Evolutionary conservation across 2,329 filamentous ascomycete genomes (phyloP).

Genomic region (Fusarium veterinarium): DNA sequence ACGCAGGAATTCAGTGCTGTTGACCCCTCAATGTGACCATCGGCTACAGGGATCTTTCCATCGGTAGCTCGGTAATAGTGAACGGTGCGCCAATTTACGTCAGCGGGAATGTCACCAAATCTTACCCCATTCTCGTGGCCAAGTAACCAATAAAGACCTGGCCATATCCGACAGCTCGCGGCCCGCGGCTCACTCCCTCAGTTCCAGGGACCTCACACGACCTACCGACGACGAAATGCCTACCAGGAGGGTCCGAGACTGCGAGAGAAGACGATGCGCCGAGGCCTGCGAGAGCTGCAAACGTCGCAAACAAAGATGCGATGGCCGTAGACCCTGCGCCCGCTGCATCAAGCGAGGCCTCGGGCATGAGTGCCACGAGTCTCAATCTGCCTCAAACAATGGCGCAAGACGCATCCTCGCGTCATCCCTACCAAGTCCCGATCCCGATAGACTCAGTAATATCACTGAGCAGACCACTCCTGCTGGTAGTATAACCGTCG

Average conservation of each 20-base stretch:
- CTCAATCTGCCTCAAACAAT: background rate
- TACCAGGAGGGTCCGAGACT: slow-evolving; percentile 42
- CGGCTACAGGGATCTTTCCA: background rate
- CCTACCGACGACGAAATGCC: slow-evolving; percentile 30
- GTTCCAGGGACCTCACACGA: slow-evolving; percentile 3
- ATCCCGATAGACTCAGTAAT: slow-evolving; percentile 41
- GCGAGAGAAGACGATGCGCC: slow-evolving; percentile 41
- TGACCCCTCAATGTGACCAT: background rate
- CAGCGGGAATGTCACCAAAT: background rate
- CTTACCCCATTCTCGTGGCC: slow-evolving; percentile 6
- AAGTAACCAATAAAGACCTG: slow-evolving; percentile 34
- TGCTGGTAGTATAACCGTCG: slow-evolving; percentile 16
- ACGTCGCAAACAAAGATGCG: slow-evolving; percentile 42
- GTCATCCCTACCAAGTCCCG: slow-evolving; percentile 42
- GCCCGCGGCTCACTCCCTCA: slow-evolving; percentile 29
- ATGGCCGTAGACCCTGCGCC: slow-evolving; percentile 39
- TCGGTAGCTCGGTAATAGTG: background rate
- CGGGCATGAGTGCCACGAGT: slow-evolving; percentile 37
- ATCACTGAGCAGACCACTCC: slow-evolving; percentile 29
- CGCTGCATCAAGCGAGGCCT: slow-evolving; percentile 42
- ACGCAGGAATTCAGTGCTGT: background rate
- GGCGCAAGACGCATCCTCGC: slow-evolving; percentile 32
- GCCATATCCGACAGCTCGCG: slow-evolving; percentile 36
- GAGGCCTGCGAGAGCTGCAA: slow-evolving; percentile 44
- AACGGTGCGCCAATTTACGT: slow-evolving; percentile 8